phyloP scores from a whole-genome alignment of 2,329 filamentous ascomycete species.

The Lasiodiplodia gonubiensis region DNA sequence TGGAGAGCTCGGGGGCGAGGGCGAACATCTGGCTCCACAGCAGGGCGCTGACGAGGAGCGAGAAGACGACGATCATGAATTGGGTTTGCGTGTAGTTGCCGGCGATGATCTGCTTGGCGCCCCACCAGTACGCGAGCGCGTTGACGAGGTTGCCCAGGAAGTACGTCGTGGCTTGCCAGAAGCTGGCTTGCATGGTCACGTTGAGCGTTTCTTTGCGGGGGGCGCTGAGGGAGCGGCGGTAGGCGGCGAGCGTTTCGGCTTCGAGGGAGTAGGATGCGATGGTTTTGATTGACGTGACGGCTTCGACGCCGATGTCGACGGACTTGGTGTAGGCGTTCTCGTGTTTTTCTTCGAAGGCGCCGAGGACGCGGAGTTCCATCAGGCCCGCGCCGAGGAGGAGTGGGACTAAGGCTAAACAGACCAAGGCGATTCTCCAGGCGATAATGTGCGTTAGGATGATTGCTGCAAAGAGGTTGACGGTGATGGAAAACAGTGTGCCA shows the following conservation, averaged over 20 bases:
- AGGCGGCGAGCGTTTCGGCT: slow-evolving; percentile 54
- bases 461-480: slow-evolving; percentile 70
- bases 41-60: slow-evolving; percentile 74
- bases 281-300: slow-evolving; percentile 59
- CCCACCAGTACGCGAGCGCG: slow-evolving; percentile 82
- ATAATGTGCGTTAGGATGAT: slow-evolving; percentile 73
- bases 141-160: slow-evolving; percentile 71
- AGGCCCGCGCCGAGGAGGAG: slow-evolving; percentile 71
- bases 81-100: slow-evolving; percentile 70
- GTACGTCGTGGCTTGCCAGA: slow-evolving; percentile 68
- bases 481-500: slow-evolving; percentile 70
- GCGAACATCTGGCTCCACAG: slow-evolving; percentile 77
- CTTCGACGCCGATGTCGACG: slow-evolving; percentile 59
- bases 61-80: slow-evolving; percentile 75
- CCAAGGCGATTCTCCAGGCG: slow-evolving; percentile 77
- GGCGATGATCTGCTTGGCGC: slow-evolving; percentile 70
- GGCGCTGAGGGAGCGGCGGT: slow-evolving; percentile 51
- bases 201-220: slow-evolving; percentile 57
- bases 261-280: slow-evolving; percentile 59
- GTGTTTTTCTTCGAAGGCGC: slow-evolving; percentile 62
- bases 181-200: slow-evolving; percentile 59
- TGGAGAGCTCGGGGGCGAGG: slow-evolving; percentile 73
- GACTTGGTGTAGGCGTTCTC: slow-evolving; percentile 58
- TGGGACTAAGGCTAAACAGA: slow-evolving; percentile 72
- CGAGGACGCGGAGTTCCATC: slow-evolving; percentile 69